Evolutionary conservation across 2,329 filamentous ascomycete genomes (phyloP).

Genomic region (Sporothrix inflata): DNA sequence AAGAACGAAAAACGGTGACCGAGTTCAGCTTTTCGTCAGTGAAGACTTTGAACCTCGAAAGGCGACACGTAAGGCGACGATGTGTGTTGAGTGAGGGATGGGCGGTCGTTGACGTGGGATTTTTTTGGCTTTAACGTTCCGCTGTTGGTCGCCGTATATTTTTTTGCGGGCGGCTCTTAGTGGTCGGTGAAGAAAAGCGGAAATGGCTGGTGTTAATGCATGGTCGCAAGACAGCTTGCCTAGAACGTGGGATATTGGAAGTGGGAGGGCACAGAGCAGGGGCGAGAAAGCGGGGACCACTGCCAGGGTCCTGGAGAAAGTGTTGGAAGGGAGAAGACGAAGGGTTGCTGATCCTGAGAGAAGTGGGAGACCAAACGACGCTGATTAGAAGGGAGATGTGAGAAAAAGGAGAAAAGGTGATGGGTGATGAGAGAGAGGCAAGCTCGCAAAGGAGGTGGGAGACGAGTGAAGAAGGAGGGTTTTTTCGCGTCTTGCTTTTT

Average conservation of each 20-base stretch:
- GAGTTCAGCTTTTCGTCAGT: background rate
- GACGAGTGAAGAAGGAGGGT: background rate
- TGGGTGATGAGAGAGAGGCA: background rate
- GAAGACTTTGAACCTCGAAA: background rate
- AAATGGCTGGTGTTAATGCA: conserved; percentile 23
- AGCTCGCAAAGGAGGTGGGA: background rate
- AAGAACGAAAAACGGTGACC: background rate
- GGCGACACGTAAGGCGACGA: background rate
- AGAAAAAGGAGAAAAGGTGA: background rate
- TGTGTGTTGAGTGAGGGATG: background rate
- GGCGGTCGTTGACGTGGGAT: background rate
- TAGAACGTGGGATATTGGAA: conserved; percentile 9
- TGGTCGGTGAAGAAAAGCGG: conserved; percentile 30
- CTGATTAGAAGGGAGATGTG: conserved; percentile 9
- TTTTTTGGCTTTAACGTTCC: background rate
- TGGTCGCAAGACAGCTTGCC: conserved; percentile 24
- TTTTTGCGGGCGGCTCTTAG: conserved; percentile 12
- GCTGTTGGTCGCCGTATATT: background rate
- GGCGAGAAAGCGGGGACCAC: background rate
- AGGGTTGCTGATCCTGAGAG: background rate
- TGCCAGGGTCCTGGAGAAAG: conserved; percentile 16
- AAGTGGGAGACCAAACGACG: background rate
- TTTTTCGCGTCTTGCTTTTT: background rate
- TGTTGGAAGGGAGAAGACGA: background rate
- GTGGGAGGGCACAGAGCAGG: background rate